Percentiles rank a stretch among this genome's conserved stretches.
Evolutionary conservation across 2,329 filamentous ascomycete genomes (phyloP).

Genomic region (Pseudopyricularia javanii): DNA sequence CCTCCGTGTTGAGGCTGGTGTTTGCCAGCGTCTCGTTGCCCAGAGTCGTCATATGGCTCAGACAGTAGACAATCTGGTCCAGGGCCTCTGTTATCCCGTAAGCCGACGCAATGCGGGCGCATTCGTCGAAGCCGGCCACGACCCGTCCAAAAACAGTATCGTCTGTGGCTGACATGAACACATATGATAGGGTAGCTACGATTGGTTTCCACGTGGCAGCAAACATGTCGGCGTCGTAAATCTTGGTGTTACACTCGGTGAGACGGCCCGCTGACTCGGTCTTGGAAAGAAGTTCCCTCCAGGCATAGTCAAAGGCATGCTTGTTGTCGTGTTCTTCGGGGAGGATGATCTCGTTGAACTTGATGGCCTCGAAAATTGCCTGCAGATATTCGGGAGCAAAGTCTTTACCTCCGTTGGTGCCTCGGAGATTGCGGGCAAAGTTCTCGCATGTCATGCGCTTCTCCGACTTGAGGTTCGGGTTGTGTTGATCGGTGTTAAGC

Average conservation of each 20-base stretch:
- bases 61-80: conserved; percentile 82
- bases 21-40: conserved; percentile 65
- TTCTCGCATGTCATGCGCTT: conserved; percentile 77
- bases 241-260: conserved; percentile 74
- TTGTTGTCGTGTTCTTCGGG: conserved; percentile 96
- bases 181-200: conserved; percentile 87
- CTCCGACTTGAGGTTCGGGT: conserved; percentile 68
- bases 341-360: conserved; percentile 85
- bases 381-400: conserved; percentile 76
- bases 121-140: conserved; percentile 91
- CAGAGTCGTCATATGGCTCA: conserved; percentile 83
- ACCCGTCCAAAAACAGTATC: conserved; percentile 90
- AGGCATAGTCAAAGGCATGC: conserved; percentile 92
- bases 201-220: conserved; percentile 91
- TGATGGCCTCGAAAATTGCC: conserved; percentile 83
- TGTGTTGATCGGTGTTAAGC: conserved; percentile 94
- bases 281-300: conserved; percentile 87
- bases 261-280: conserved; percentile 64
- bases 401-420: conserved; percentile 75
- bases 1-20: conserved; percentile 85
- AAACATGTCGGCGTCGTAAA: conserved; percentile 97
- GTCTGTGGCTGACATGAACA: conserved; percentile 97
- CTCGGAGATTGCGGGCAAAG: conserved; percentile 81
- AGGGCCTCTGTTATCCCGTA: conserved; percentile 76
- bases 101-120: conserved; percentile 78